Evolutionary conservation across 345 rosid species (phyloP).

Genomic region (Stellera chamaejasme): DNA sequence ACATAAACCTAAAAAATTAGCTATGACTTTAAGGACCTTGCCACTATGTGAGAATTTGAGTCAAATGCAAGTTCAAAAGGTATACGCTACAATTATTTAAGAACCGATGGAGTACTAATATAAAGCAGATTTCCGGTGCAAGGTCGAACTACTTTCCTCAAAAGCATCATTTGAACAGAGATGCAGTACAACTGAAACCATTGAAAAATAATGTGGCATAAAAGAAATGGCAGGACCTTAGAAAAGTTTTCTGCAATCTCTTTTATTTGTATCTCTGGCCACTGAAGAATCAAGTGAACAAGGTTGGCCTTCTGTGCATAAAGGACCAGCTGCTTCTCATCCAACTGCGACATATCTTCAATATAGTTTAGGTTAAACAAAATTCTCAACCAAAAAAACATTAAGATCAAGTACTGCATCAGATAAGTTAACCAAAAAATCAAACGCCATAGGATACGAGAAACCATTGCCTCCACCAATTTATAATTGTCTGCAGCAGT

Average conservation of each 20-base stretch:
- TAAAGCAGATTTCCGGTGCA: no score
- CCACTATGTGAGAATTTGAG: no score
- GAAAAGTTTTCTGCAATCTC: conserved; percentile 81
- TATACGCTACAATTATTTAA: no score
- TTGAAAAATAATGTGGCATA: background rate
- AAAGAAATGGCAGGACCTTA: conserved; percentile 44
- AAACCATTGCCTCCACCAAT: conserved; percentile 74
- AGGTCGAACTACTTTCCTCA: no score
- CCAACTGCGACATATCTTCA: conserved; percentile 64
- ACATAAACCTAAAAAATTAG: no score
- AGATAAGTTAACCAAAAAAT: conserved; percentile 9
- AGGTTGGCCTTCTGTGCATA: conserved; percentile 98
- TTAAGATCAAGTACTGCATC: background rate
- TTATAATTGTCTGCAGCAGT: conserved; percentile 47
- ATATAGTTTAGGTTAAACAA: conserved; percentile 33
- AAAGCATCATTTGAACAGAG: no score
- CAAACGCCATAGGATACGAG: conserved; percentile 63
- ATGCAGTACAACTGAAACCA: background rate
- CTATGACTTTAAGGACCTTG: no score
- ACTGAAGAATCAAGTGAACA: conserved; percentile 63
- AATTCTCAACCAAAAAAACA: conserved; percentile 10
- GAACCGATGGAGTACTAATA: no score
- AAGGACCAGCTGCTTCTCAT: conserved; percentile 75
- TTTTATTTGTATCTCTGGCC: conserved; percentile 55
- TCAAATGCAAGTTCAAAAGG: no score